Percentiles rank a stretch among this genome's conserved stretches.
Conservation (phyloP, 2,329 filamentous ascomycete species). For the Lojkania enalia region DNA sequence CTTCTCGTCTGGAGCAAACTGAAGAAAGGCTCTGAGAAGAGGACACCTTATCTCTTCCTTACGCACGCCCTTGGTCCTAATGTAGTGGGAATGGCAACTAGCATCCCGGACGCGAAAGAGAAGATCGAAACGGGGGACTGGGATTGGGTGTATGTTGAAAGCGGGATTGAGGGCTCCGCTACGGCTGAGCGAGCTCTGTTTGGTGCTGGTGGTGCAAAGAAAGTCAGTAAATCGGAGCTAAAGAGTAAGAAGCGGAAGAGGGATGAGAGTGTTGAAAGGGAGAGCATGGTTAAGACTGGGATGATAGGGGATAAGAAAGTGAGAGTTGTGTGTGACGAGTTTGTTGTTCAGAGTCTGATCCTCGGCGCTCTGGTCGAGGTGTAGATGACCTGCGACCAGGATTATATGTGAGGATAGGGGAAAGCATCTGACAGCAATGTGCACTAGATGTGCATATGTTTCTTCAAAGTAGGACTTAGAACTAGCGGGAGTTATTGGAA, state of each 20-base stretch:
- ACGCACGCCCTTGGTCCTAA: constrained; percentile 76
- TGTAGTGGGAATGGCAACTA: constrained; percentile 65
- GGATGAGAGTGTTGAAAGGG: constrained; percentile 22
- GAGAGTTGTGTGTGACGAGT: constrained; percentile 77
- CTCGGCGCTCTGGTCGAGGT: constrained; percentile 75
- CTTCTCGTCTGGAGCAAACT: constrained; percentile 71
- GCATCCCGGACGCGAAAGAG: constrained; percentile 65
- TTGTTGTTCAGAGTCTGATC: constrained; percentile 91
- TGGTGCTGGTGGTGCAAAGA: constrained; percentile 11
- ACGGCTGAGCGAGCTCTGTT: constrained; percentile 59
- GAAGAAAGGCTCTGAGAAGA: constrained; percentile 64
- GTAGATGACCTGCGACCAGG: too few relatives aligned
- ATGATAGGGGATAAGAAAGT: constrained; percentile 56
- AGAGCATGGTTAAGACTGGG: constrained; percentile 29
- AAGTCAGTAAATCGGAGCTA: constrained; percentile 37
- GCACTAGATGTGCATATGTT: too few relatives aligned
- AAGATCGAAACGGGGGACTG: constrained; percentile 63
- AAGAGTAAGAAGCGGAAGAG: constrained; percentile 53
- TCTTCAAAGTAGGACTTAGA: too few relatives aligned
- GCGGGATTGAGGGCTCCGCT: constrained; percentile 62
- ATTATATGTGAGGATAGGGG: too few relatives aligned
- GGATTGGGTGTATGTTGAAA: constrained; percentile 81
- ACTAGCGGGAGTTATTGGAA: too few relatives aligned
- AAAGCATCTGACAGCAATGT: too few relatives aligned
- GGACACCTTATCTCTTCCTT: constrained; percentile 77